Evolutionary conservation across 345 rosid genomes (phyloP).

Genomic region (Lepidium sativum): DNA sequence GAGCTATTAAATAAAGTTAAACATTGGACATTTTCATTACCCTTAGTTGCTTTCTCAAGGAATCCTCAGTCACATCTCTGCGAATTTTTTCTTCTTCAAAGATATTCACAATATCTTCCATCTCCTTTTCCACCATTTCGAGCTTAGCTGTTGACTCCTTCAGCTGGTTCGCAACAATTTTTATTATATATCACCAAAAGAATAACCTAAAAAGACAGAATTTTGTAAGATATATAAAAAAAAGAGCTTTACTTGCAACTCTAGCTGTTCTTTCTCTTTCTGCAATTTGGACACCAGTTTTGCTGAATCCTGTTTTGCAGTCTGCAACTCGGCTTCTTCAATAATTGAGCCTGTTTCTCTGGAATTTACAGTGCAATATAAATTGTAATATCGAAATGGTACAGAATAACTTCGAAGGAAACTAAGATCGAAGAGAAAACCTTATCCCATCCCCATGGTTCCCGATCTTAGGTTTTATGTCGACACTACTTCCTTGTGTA

Average conservation of each 20-base stretch:
- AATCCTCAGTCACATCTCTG: conserved; percentile 26
- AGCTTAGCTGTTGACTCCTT: conserved; percentile 7
- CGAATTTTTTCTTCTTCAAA: conserved; percentile 29
- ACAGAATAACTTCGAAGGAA: background rate
- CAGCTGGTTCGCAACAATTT: conserved; percentile 20
- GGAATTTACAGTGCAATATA: background rate
- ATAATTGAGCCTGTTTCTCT: background rate
- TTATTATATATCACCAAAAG: background rate
- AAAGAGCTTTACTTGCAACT: background rate
- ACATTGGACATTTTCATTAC: background rate
- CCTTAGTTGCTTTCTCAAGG: conserved; percentile 25
- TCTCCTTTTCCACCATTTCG: conserved; percentile 7
- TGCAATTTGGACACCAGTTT: background rate
- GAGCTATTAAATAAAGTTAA: background rate
- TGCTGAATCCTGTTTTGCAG: conserved; percentile 12
- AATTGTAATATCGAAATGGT: background rate
- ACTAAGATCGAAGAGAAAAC: background rate
- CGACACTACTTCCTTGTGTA: background rate
- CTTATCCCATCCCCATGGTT: conserved; percentile 9
- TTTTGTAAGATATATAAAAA: background rate
- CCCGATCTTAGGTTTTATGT: background rate
- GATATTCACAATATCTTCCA: background rate
- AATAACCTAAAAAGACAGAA: background rate
- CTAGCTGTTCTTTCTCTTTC: background rate
- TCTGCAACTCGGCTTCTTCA: background rate